phyloP scores from a whole-genome alignment of 139 green algal genomes.

The Tetratostichococcus sp. region DNA sequence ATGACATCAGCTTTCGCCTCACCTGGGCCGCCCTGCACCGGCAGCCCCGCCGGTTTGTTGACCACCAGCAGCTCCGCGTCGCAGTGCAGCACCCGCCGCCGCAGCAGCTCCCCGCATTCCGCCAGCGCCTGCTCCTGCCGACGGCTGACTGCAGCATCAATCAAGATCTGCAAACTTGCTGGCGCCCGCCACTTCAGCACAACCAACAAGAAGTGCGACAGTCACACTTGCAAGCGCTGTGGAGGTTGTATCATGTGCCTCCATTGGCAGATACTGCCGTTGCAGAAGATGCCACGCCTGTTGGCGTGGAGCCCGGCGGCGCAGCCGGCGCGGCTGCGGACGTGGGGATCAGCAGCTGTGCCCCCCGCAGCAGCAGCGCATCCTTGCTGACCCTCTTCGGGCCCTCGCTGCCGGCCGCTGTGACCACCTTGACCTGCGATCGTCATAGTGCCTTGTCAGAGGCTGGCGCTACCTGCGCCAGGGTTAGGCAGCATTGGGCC shows the following conservation, averaged over 20 bases:
- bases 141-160: neutral
- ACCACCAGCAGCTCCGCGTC: slow-evolving; percentile 49
- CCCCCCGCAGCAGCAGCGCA: slow-evolving; percentile 10
- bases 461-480: too few relatives aligned
- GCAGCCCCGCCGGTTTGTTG: slow-evolving; percentile 63
- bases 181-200: too few relatives aligned
- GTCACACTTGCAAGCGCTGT: neutral
- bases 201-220: too few relatives aligned
- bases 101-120: slow-evolving; percentile 11
- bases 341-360: slow-evolving; percentile 20
- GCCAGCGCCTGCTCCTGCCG: neutral
- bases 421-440: neutral
- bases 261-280: neutral
- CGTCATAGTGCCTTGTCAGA: too few relatives aligned
- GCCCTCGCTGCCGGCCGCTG: neutral
- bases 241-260: neutral
- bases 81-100: slow-evolving; percentile 17
- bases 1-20: neutral
- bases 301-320: too few relatives aligned
- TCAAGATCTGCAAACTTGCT: neutral
- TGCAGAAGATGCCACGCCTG: neutral
- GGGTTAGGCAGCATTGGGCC: too few relatives aligned
- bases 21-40: slow-evolving; percentile 41
- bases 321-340: neutral
- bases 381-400: slow-evolving; percentile 2